These are phyloP conservation scores for Fomitopsis pulvina DNA, from an alignment of 768 basidiomycete species.

Conservation along the genomic window DNA sequence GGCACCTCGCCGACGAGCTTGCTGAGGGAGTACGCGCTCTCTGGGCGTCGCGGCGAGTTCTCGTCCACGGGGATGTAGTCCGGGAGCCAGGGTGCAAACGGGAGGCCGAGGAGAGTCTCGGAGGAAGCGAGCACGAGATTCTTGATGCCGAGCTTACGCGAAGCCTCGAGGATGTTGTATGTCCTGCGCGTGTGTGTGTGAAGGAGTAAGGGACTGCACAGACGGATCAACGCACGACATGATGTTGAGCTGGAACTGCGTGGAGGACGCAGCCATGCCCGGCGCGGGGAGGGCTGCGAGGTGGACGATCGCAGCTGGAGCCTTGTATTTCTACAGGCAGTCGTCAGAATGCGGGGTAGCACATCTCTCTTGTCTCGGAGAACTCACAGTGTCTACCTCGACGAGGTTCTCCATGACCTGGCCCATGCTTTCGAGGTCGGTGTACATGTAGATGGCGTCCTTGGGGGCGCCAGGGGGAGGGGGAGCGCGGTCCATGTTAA, in stretches of 20 bases:
- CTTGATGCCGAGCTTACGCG: constrained; percentile 4
- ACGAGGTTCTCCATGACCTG: constrained; percentile 5
- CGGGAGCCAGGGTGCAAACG: not conserved
- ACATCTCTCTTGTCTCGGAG: not conserved
- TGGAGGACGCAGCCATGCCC: not conserved
- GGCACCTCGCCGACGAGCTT: constrained; percentile 4
- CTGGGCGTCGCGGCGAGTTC: constrained; percentile 2
- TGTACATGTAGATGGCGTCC: constrained; percentile 1
- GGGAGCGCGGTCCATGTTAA: not conserved
- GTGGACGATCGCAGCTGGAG: not conserved
- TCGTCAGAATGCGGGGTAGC: not conserved
- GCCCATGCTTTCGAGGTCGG: constrained; percentile 2
- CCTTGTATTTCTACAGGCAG: constrained; percentile 1
- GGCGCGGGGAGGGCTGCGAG: constrained; percentile 2
- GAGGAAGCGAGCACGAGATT: constrained; percentile 4
- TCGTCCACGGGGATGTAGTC: constrained; percentile 4
- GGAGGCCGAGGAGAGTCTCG: constrained; percentile 3
- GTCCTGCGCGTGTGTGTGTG: not conserved
- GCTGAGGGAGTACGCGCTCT: constrained; percentile 4
- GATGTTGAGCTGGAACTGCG: constrained; percentile 1
- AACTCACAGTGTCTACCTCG: constrained; percentile 1
- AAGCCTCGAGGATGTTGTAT: constrained; percentile 3
- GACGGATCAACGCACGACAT: not conserved
- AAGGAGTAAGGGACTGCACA: not conserved
- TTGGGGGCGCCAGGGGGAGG: not conserved